Evolutionary conservation across 129 eudicot genomes (phyloP).

Genomic region (Silybum marianum): DNA sequence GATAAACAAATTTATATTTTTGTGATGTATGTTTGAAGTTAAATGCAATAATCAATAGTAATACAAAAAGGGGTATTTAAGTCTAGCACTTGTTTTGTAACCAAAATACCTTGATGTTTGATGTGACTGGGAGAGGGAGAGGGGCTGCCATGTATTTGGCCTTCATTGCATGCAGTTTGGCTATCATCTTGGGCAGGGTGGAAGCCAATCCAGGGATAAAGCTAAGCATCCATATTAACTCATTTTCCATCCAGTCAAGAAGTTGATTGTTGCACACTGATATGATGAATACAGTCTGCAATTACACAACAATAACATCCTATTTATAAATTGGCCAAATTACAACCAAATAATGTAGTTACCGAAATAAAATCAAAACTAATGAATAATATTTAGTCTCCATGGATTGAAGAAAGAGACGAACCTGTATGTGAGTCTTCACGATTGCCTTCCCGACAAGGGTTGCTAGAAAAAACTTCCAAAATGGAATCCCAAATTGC

Average conservation of each 20-base stretch:
- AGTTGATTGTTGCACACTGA: constrained; percentile 97
- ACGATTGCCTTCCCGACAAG: constrained; percentile 87
- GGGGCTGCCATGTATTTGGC: constrained; percentile 78
- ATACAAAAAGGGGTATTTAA: background rate
- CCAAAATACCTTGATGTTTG: constrained; percentile 59
- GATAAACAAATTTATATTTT: too few relatives aligned
- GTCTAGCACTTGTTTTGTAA: background rate
- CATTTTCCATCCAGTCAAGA: constrained; percentile 86
- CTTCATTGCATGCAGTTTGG: constrained; percentile 77
- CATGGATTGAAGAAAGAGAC: background rate
- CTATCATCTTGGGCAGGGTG: constrained; percentile 55
- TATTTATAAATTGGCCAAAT: background rate
- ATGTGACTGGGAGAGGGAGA: constrained; percentile 51
- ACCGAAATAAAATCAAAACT: constrained; percentile 18
- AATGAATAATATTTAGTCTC: background rate
- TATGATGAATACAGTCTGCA: constrained; percentile 83
- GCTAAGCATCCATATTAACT: constrained; percentile 80
- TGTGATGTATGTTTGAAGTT: too few relatives aligned
- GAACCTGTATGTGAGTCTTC: constrained; percentile 98
- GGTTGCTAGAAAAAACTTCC: constrained; percentile 95
- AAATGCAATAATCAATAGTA: too few relatives aligned
- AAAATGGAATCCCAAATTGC: constrained; percentile 95
- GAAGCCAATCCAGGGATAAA: constrained; percentile 75
- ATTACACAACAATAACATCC: background rate
- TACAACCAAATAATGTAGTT: constrained; percentile 39